phyloP scores from a whole-genome alignment of 768 basidiomycete genomes.

The Suillus weaverae region DNA sequence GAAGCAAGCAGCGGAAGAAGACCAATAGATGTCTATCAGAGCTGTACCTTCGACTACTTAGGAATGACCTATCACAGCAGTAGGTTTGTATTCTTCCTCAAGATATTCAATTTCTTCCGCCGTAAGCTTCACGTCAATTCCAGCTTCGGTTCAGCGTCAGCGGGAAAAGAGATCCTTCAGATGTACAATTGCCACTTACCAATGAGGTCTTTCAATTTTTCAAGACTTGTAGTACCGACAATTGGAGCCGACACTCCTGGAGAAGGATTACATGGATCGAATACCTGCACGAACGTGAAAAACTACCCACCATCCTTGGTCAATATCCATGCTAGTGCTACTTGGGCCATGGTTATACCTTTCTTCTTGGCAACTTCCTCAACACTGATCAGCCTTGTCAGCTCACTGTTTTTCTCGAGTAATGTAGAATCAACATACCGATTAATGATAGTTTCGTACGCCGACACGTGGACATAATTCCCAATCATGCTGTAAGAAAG shows the following conservation, averaged over 20 bases:
- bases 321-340: constrained; percentile 43
- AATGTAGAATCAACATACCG: constrained; percentile 14
- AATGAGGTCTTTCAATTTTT: constrained; percentile 42
- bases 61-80: constrained; percentile 38
- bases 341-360: constrained; percentile 42
- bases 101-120: constrained; percentile 49
- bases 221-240: constrained; percentile 42
- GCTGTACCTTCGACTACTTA: constrained; percentile 6
- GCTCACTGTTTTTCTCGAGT: neutral
- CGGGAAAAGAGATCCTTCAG: neutral
- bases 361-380: constrained; percentile 40
- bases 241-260: constrained; percentile 43
- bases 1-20: neutral
- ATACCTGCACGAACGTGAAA: neutral
- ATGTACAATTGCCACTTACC: constrained; percentile 24
- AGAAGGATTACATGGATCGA: neutral
- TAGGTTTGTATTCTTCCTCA: constrained; percentile 45
- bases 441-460: constrained; percentile 28
- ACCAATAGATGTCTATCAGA: neutral
- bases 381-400: constrained; percentile 27
- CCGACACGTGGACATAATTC: constrained; percentile 22
- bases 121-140: constrained; percentile 43
- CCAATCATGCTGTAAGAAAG: constrained; percentile 20
- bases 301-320: constrained; percentile 28
- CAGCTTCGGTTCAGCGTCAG: constrained; percentile 23